Base-by-base conservation (phyloP, 805 yeast genomes). In the Ascoidea tarda region DNA sequence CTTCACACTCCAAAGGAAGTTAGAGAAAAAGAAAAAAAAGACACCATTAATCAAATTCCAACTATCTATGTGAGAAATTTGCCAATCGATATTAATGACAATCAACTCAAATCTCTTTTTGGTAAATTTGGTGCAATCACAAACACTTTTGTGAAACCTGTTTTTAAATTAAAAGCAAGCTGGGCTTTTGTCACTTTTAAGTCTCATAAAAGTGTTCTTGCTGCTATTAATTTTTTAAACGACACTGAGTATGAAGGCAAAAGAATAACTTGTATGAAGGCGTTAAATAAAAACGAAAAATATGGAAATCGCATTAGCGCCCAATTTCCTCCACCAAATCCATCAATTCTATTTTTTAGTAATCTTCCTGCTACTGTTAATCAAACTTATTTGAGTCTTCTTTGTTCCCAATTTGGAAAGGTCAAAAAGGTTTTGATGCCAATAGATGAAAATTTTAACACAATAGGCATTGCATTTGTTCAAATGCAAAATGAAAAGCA, bases 111-210 rank as follows among this genome's bases (percentile, higher is more conserved):
- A 33, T 59, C 62, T 48, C 59, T 52, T 48, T 66, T 68, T 53
- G 59, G 65, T 46, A 53, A 53, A 32, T 55, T 62, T 44, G 71
- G 71, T 1, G 66, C 69, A 6, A 58, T 67, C 0, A 63, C 64
- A 50, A 67, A 71, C 6, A 65, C 68, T 2, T 68, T 60, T 52
- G 58, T 65, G 12, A 63, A 68, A 6, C 60, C 62, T 10, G 65
- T 60, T 12, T 38, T 53, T 6, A 59, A 54, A 49, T 58, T 58
- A 46, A 58, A 59, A 12, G 59, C 69, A 5, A 52, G 59, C 28
- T 66, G 69, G 68, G 73, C 73, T 5, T 73, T 72, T 55, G 65
- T 74, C 2, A 72, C 73, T 16, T 75, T 68, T 58, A 70, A 69
- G 54, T 64, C 63, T 38, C 63, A 65, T 32, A 53, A 59, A 6